Evolutionary conservation across 2,329 filamentous ascomycete genomes (phyloP), one percentile per base, ranked within the genome.

Genomic region (Fonsecaea monophora): DNA sequence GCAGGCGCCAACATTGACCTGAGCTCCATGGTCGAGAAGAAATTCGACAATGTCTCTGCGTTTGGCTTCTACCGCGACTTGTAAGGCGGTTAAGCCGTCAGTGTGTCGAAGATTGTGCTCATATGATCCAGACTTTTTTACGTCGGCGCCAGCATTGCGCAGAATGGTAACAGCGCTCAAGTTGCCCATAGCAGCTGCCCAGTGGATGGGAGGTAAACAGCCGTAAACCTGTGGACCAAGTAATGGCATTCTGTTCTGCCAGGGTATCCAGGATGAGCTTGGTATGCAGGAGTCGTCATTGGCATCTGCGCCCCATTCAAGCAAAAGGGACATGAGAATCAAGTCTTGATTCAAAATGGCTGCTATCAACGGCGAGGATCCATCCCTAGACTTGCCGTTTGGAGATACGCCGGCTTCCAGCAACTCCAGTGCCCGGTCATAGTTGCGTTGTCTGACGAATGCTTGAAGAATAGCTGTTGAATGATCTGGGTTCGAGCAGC

Each of bases 271-370:
- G 30, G 12, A 9, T 12, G 32, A 18, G 30, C 30, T 15, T 32
- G 18, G 32, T 40, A 38, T 8, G 45, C 15, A n/a, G 3, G 25
- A 25, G 1, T 1, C 25, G 3, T 61, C 34, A 18, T 53, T 54
- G 12, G 59, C 8, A 21, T 61, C 59, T 30, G 59, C 59, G 6
- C 32, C 35, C 45, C 45, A 61, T 35, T 53, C 13, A 25, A 61
- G 45, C 59, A 61, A 40, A 9, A 61, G 59, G 12, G 42, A 30
- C 13, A 61, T 48, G 12, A 61, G 45, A 5, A 10, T 42, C 45
- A 61, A 12, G 35, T 61, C 59, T 32, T 32, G 5, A 12, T 21
- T n/a, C 32, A n/a, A 8, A 30, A 53, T 53, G n/a, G 59, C 59
- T 53, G 42, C 48, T 30, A 13, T 40, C 32, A 62, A 21, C 12